Evolutionary conservation across 2,329 filamentous ascomycete genomes (phyloP).

Genomic region (Exophiala xenobiotica): DNA sequence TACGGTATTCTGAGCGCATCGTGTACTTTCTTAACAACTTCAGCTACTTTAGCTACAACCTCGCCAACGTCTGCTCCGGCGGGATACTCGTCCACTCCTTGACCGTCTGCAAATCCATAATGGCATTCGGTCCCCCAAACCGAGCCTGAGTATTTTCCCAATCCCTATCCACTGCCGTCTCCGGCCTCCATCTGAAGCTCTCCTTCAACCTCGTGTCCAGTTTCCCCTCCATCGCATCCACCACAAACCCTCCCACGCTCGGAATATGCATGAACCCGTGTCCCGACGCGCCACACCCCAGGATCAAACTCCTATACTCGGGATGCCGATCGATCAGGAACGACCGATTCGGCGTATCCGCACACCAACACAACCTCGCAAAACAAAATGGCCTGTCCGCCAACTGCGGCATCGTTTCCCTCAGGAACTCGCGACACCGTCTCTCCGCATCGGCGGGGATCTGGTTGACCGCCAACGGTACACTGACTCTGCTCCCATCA

Average conservation of each 20-base stretch:
- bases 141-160: conserved; percentile 51
- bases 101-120: conserved; percentile 51
- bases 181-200: conserved; percentile 53
- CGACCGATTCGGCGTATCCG: conserved; percentile 55
- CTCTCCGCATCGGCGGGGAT: conserved; percentile 48
- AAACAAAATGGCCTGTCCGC: conserved; percentile 50
- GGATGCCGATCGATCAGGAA: conserved; percentile 56
- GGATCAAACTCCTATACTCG: conserved; percentile 41
- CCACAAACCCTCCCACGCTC: conserved; percentile 51
- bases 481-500: conserved; percentile 35
- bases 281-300: conserved; percentile 54
- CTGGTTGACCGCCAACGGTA: conserved; percentile 46
- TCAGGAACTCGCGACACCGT: conserved; percentile 50
- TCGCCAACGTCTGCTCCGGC: background rate
- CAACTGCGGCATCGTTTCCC: conserved; percentile 55
- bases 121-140: conserved; percentile 47
- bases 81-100: conserved; percentile 42
- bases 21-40: no score
- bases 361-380: conserved; percentile 57
- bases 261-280: conserved; percentile 57
- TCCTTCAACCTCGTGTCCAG: conserved; percentile 45
- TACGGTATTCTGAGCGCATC: no score
- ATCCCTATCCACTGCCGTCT: conserved; percentile 47
- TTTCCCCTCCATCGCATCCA: conserved; percentile 48
- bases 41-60: no score